Evolutionary conservation across 495 filamentous ascomycete genomes (phyloP).

Genomic region (Xylaria castorea): DNA sequence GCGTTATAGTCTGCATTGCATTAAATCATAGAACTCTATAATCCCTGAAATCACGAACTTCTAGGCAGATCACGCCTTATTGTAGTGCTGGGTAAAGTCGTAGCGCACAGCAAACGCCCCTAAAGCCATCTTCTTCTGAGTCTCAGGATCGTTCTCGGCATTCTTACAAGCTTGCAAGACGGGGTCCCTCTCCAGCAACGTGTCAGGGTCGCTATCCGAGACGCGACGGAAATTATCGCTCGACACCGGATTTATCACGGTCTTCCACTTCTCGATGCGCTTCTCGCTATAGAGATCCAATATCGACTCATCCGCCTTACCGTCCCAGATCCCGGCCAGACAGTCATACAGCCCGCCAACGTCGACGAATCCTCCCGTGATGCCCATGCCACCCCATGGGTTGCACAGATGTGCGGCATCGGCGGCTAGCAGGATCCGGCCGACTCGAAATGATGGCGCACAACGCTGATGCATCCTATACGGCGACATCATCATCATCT

Average conservation of each 20-base stretch:
- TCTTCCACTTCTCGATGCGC: conserved; percentile 61
- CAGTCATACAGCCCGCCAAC: conserved; percentile 65
- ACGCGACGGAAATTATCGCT: conserved; percentile 58
- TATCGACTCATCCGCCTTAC: conserved; percentile 61
- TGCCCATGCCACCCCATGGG: conserved; percentile 65
- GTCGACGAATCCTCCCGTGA: conserved; percentile 68
- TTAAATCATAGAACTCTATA: neutral
- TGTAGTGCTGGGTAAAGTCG: conserved; percentile 55
- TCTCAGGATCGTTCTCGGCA: conserved; percentile 40
- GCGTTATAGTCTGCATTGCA: neutral
- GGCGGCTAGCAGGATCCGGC: conserved; percentile 62
- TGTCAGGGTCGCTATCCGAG: conserved; percentile 45
- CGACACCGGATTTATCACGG: conserved; percentile 63
- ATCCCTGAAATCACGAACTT: neutral
- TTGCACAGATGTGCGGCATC: conserved; percentile 67
- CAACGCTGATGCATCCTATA: conserved; percentile 70
- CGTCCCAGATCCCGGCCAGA: conserved; percentile 62
- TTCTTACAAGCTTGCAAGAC: conserved; percentile 48
- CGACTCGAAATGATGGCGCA: conserved; percentile 61
- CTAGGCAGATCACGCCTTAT: conserved; percentile 29
- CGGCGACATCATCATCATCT: conserved; percentile 59
- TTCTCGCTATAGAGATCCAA: conserved; percentile 64
- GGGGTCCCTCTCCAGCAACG: conserved; percentile 45
- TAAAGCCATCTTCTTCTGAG: conserved; percentile 41
- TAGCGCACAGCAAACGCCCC: conserved; percentile 44